Conservation (phyloP, 2,329 filamentous ascomycete species). For the Diaporthe sp. region DNA sequence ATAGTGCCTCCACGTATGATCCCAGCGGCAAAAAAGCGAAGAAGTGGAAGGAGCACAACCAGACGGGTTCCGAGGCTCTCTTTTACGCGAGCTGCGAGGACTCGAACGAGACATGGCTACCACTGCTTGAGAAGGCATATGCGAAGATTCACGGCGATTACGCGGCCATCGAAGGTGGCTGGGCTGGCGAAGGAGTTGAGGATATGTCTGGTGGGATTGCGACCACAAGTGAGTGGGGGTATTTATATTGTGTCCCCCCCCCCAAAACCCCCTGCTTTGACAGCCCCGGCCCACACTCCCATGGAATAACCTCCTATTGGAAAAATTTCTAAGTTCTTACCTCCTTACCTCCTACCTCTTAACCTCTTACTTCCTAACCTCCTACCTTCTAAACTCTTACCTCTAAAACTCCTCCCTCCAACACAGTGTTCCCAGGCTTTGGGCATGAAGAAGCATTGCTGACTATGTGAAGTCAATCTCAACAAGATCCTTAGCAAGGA, state of each 20-base stretch:
- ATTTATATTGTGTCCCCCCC: too few species aligned
- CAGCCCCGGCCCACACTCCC: too few species aligned
- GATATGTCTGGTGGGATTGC: constrained; percentile 67
- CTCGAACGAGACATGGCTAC: constrained; percentile 79
- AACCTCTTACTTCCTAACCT: too few species aligned
- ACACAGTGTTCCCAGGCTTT: not conserved
- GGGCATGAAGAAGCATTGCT: not conserved
- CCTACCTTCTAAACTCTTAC: too few species aligned
- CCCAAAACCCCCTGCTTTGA: too few species aligned
- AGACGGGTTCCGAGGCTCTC: constrained; percentile 75
- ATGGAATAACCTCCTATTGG: too few species aligned
- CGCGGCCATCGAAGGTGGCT: constrained; percentile 73
- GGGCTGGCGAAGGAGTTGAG: constrained; percentile 64
- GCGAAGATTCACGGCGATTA: constrained; percentile 80
- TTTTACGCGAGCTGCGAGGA: constrained; percentile 78
- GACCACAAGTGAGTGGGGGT: constrained; percentile 47
- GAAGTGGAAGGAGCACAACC: constrained; percentile 69
- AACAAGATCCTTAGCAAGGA: constrained; percentile 73
- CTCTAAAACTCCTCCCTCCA: too few species aligned
- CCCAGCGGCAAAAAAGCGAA: constrained; percentile 62
- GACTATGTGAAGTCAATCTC: constrained; percentile 50
- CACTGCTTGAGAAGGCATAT: constrained; percentile 51
- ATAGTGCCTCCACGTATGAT: constrained; percentile 39
- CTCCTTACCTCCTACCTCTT: too few species aligned
- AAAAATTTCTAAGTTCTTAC: too few species aligned